Evolutionary conservation across 768 basidiomycete species (phyloP), one percentile per base, ranked within the genome.

Genomic region (Suillus brevipes): DNA sequence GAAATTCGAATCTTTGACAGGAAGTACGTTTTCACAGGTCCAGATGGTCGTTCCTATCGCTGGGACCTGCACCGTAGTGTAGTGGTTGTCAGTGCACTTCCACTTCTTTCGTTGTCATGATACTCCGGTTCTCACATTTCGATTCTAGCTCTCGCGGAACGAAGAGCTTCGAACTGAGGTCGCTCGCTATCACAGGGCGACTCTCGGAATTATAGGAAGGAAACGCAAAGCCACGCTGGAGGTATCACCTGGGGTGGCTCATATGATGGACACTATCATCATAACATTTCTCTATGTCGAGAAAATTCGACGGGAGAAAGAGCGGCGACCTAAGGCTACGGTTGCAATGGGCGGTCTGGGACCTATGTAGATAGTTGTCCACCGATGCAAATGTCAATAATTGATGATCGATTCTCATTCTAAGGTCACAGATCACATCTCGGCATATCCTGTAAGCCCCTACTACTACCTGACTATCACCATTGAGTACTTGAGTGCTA

Each of bases 181-280:
- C 3, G 69, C 68, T n/a, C 62, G 72, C 43, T 75, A 68, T 36
- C 64, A 69, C 50, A 64, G 62, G 1, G 25, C 38, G 38, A 25
- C 25, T 16, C 14, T 61, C 9, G 60, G 60, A 18, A 49, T 68
- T 28, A 62, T 64, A 23, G 66, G 61, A 18, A 45, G 9, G 18
- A 57, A 57, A 28, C 36, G 63, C 23, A 49, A 61, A 47, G 43
- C 62, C 14, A 67, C 50, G 31, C 47, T 67, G 36, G 66, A 68
- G 34, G 56, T 67, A 36, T 53, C 55, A 31, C 66, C 62, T 13
- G 59, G 23, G 10, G 25, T 47, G 7, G 67, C 57, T 42, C 53
- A 40, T 23, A 67, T 68, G 50, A n/a, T 64, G 34, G 47, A 64
- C 25, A 16, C 57, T 9, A 53, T 68, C 37, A 61, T 68, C 38